These are phyloP conservation scores for Colletotrichum simmondsii DNA, from an alignment of 2,329 filamentous ascomycete genomes.

Conservation along the genomic window DNA sequence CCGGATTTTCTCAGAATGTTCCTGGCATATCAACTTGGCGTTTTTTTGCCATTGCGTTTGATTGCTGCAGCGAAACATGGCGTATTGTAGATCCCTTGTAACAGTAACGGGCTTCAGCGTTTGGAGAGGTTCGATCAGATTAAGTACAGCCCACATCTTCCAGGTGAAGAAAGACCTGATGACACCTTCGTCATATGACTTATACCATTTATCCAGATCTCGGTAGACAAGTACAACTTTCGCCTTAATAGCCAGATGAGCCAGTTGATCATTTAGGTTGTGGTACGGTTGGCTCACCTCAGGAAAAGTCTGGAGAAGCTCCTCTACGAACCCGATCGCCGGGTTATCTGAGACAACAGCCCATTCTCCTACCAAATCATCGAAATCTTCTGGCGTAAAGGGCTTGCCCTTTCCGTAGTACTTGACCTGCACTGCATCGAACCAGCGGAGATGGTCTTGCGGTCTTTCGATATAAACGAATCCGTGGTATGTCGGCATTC, in stretches of 20 bases:
- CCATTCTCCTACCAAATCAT: too few species aligned
- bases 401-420: too few species aligned
- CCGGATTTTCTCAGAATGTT: slow-evolving; percentile 12
- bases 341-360: too few species aligned
- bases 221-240: slow-evolving; percentile 49
- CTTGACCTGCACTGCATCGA: too few species aligned
- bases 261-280: neutral
- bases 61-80: neutral
- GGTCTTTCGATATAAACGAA: too few species aligned
- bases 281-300: too few species aligned
- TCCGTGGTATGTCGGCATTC: too few species aligned
- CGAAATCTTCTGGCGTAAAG: too few species aligned
- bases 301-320: too few species aligned
- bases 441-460: too few species aligned
- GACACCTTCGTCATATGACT: slow-evolving; percentile 6
- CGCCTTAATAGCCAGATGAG: slow-evolving; percentile 35
- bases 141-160: neutral
- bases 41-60: neutral
- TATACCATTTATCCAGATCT: slow-evolving; percentile 42
- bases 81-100: neutral
- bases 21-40: neutral
- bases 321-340: too few species aligned
- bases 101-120: neutral
- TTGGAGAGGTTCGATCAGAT: neutral
- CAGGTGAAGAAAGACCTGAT: neutral